Percentiles rank a stretch among this genome's conserved stretches.
Conservation (phyloP, 192 early-diverging fungal species). For the Coemansia sp. region DNA sequence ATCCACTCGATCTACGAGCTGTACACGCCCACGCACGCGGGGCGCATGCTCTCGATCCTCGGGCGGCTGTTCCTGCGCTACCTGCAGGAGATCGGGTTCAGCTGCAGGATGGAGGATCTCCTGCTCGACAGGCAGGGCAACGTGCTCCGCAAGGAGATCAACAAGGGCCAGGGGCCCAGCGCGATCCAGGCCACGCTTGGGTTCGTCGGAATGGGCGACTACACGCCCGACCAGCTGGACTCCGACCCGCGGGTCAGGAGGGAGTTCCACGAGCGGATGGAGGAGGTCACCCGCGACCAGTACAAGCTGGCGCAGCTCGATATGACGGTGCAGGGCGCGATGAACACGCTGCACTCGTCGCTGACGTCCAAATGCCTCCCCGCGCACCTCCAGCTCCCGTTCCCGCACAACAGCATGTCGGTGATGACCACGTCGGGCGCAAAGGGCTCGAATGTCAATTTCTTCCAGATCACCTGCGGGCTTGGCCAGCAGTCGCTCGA, state of each 20-base stretch:
- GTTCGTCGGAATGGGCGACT: conserved; percentile 68
- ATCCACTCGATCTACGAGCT: conserved; percentile 96
- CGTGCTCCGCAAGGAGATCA: conserved; percentile 68
- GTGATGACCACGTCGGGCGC: conserved; percentile 98
- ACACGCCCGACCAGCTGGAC: conserved; percentile 41
- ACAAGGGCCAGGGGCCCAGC: conserved; percentile 59
- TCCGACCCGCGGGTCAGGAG: conserved; percentile 32
- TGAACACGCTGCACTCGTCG: conserved; percentile 77
- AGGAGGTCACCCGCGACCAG: conserved; percentile 82
- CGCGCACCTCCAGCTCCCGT: conserved; percentile 54
- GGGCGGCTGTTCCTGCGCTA: conserved; percentile 89
- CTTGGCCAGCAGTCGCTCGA: conserved; percentile 98
- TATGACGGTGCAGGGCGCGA: conserved; percentile 77
- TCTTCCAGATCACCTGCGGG: conserved; percentile 95
- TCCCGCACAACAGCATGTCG: conserved; percentile 99
- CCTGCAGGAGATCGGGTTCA: conserved; percentile 86
- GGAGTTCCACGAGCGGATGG: conserved; percentile 75
- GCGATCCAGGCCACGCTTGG: conserved; percentile 74
- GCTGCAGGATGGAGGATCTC: conserved; percentile 99
- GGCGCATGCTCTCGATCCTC: conserved; percentile 86
- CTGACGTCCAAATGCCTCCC: conserved; percentile 40
- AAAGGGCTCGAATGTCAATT: conserved; percentile 94
- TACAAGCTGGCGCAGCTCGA: conserved; percentile 88
- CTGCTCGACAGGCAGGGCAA: conserved; percentile 82
- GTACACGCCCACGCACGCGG: conserved; percentile 86